Base-by-base conservation (phyloP, 768 basidiomycete species). In the Agrocybe pediades region DNA sequence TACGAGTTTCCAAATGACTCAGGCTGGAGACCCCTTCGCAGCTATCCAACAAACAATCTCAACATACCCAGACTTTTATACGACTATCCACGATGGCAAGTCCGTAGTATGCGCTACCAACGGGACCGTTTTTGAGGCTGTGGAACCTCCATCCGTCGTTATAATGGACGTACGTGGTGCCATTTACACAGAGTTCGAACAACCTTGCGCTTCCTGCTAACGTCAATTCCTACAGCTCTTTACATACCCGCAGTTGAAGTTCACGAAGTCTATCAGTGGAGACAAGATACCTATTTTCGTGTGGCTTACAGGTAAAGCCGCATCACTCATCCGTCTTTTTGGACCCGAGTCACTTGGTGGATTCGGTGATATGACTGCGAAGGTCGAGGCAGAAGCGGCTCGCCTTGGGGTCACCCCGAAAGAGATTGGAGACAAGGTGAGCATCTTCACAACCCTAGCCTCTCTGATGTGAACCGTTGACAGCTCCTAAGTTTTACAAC, bases 91-190 rank as follows among this genome's bases (percentile, higher is more conserved):
- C 5, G 29, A 41, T 2, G 51, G 41, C 16, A 26, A 47, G 13
- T 7, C 51, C 6, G 36, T 60, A 15, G 40, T 41, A 9, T 60
- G 58, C 23, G 55, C 55, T 6, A 41, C 44, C 9, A 53, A 29
- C 8, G 44, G 49, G 1, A 54, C 49, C 11, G 27, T 30, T 13
- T 60, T 53, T 27, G 52, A 60, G 27, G 26, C 55, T 17, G 48
- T 60, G n/a, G 15, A 40, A 7, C 26, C 52, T n/a, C 58, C 58
- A 4, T 27, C n/a, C 19, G 19, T 52, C 20, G 52, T 56, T 9
- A 40, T 60, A 4, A 41, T 60, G n/a, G 58, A 60, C 17, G 52
- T 56, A 15, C 9, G 50, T 56, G n/a, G n/a, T n/a, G n/a, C n/a
- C n/a, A n/a, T 8, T 7, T 55, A 6, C n/a, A 36, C 49, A 13